These are phyloP conservation scores for Adiantum capillusveneris DNA, from an alignment of 75 land plant species.

Conservation along the genomic window DNA sequence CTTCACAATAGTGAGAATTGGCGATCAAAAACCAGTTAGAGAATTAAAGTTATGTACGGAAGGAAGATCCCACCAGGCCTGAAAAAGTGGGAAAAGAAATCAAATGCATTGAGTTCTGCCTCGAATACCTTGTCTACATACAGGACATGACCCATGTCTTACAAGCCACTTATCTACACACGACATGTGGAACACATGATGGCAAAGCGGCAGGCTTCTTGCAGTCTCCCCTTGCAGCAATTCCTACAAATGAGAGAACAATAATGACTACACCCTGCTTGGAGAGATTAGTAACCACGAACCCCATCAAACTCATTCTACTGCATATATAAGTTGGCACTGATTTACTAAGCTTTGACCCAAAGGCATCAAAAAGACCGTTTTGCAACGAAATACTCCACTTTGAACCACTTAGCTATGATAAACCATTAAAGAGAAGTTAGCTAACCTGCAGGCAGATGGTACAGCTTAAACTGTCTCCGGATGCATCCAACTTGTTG, in stretches of 20 bases:
- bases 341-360: neutral
- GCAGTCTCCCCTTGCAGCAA: conserved; percentile 11
- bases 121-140: conserved; percentile 6
- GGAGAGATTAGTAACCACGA: neutral
- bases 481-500: conserved; percentile 6
- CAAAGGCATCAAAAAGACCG: too few species aligned
- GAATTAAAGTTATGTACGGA: too few species aligned
- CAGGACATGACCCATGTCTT: conserved; percentile 4
- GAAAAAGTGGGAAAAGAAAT: too few species aligned
- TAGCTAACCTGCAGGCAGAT: conserved; percentile 15
- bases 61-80: too few species aligned
- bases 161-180: conserved; percentile 10
- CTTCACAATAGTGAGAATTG: too few species aligned
- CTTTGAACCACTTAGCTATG: neutral
- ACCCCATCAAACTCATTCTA: neutral
- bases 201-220: conserved; percentile 2
- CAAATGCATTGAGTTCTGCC: too few species aligned
- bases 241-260: conserved; percentile 3
- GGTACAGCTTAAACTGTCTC: conserved; percentile 7
- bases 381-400: neutral
- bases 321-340: neutral
- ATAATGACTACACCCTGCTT: neutral
- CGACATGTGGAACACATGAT: conserved; percentile 7
- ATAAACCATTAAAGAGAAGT: neutral
- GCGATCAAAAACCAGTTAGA: too few species aligned